These are phyloP conservation scores for Boletus sp. DNA, from an alignment of 768 basidiomycete genomes.

Conservation along the genomic window DNA sequence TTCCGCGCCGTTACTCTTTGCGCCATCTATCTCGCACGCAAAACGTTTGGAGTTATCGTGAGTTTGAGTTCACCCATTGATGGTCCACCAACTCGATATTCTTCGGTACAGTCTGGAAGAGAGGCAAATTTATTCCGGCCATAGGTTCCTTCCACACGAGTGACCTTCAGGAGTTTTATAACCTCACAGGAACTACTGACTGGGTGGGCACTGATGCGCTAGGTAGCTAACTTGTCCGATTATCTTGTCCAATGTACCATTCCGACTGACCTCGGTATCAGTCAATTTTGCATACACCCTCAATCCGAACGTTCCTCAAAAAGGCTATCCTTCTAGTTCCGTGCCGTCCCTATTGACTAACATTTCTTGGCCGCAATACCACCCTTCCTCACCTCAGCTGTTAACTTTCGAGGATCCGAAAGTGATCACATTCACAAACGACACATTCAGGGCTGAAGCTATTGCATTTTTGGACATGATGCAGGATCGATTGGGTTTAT, in stretches of 20 bases:
- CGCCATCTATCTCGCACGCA: not conserved
- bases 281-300: conserved; percentile 20
- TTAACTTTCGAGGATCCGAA: conserved; percentile 5
- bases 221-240: not conserved
- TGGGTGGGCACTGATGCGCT: conserved; percentile 11
- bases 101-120: conserved; percentile 2
- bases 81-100: no score
- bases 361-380: conserved; percentile 7
- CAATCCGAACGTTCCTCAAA: not conserved
- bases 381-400: not conserved
- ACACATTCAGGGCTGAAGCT: conserved; percentile 3
- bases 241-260: no score
- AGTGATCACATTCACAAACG: conserved; percentile 9
- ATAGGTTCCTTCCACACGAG: conserved; percentile 20
- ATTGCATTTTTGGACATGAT: conserved; percentile 7
- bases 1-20: no score
- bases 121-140: conserved; percentile 9
- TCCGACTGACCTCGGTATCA: not conserved
- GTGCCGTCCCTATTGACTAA: conserved; percentile 5
- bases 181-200: conserved; percentile 3
- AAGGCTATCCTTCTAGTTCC: conserved; percentile 5
- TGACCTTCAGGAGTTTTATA: conserved; percentile 16
- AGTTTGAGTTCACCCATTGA: not conserved
- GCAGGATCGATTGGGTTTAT: conserved; percentile 11
- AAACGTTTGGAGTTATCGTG: conserved; percentile 14